These are phyloP conservation scores for Balakata baccata DNA, from an alignment of 345 rosid species.

Conservation along the genomic window DNA sequence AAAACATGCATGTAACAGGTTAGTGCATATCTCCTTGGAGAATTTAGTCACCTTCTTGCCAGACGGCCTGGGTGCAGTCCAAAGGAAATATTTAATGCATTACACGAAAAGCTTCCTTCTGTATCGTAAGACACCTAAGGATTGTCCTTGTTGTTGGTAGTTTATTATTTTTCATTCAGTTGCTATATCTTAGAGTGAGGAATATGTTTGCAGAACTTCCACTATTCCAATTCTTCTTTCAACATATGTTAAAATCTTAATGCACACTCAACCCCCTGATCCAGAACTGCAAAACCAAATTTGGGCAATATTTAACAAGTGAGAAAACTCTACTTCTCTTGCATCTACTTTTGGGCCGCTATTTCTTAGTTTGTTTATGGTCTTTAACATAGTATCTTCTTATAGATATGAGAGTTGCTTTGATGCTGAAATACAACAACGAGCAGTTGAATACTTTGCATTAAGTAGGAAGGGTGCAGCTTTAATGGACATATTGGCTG, in stretches of 20 bases:
- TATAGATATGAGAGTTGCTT: constrained; percentile 93
- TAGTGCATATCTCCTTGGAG: constrained; percentile 94
- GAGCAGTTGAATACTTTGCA: constrained; percentile 93
- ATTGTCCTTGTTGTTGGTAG: constrained; percentile 20
- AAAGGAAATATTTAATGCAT: constrained; percentile 71
- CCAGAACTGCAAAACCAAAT: constrained; percentile 81
- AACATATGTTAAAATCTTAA: constrained; percentile 91
- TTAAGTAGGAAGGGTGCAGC: constrained; percentile 86
- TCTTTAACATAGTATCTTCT: constrained; percentile 14
- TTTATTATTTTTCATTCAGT: constrained; percentile 11
- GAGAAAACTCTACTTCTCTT: constrained; percentile 31
- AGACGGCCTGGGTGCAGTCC: constrained; percentile 98
- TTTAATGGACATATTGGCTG: constrained; percentile 85
- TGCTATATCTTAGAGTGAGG: constrained; percentile 3
- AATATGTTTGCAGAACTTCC: constrained; percentile 53
- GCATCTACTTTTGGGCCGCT: neutral
- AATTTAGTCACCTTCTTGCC: constrained; percentile 92
- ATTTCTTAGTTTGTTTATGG: constrained; percentile 1
- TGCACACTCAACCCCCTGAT: constrained; percentile 93
- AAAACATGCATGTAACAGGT: constrained; percentile 53
- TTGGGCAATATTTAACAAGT: constrained; percentile 89
- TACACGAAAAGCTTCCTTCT: constrained; percentile 95
- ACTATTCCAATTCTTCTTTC: constrained; percentile 92
- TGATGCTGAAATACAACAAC: constrained; percentile 97
- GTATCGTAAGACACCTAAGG: constrained; percentile 67